Conservation (phyloP, 2,329 filamentous ascomycete species). For the Clonostachys solani region DNA sequence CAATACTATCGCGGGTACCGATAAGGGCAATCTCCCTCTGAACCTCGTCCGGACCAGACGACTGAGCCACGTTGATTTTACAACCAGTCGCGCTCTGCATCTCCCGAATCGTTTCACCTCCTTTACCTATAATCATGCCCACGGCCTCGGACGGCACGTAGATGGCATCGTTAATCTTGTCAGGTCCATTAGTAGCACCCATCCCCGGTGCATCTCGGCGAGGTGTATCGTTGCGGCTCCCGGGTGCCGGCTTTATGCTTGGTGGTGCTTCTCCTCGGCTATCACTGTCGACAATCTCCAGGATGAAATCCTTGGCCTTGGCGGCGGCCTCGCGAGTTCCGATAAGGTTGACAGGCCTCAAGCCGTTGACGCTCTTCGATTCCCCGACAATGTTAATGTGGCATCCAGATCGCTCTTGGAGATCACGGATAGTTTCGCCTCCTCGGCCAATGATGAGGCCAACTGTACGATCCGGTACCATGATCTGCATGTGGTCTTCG, state of each 20-base stretch:
- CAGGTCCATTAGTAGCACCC: conserved; percentile 18
- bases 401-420: conserved; percentile 89
- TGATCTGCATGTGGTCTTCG: conserved; percentile 85
- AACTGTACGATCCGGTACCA: conserved; percentile 91
- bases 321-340: conserved; percentile 71
- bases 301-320: conserved; percentile 79
- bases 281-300: conserved; percentile 93
- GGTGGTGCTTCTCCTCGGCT: conserved; percentile 51
- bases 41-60: conserved; percentile 70
- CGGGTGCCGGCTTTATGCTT: conserved; percentile 1
- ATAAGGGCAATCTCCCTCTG: conserved; percentile 86
- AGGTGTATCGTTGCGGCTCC: conserved; percentile 21
- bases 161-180: conserved; percentile 79
- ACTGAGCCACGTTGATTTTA: conserved; percentile 91
- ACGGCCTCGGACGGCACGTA: conserved; percentile 87
- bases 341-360: conserved; percentile 87
- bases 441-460: conserved; percentile 91
- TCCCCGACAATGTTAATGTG: conserved; percentile 95
- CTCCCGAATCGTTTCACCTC: conserved; percentile 89
- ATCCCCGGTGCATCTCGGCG: conserved; percentile 26
- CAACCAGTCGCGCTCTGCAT: conserved; percentile 86
- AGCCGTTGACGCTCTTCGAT: conserved; percentile 85
- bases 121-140: conserved; percentile 95
- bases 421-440: conserved; percentile 86
- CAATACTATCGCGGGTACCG: conserved; percentile 72